Base-by-base conservation (phyloP, 352 stramenopile genomes). In the Phytopythium cucurbitacearum region DNA sequence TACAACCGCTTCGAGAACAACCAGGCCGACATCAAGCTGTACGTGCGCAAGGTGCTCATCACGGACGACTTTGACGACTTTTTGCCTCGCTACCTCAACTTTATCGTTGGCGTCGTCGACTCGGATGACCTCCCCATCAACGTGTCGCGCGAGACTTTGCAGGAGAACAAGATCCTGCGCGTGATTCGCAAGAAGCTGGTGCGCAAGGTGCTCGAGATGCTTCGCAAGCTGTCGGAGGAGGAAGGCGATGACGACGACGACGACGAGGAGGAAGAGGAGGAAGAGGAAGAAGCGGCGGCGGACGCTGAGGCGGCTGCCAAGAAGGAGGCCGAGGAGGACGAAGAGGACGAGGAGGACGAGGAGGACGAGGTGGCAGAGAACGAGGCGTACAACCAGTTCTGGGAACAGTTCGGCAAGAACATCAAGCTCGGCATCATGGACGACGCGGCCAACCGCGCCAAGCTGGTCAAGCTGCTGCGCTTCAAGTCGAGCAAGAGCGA, bases 121-220 rank as follows among this genome's bases (percentile, higher is more conserved):
- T 98, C 84, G 45, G 97, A 99, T 61, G 97, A 99, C 71, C 73
- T 99, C 36, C 98, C 98, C 7, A 96, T 99, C 52, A 99, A 99
- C 69, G 97, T 99, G 21, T 99, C 97, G 56, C 91, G 98, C 57
- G 97, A 99, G 73, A 99, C 94, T 49, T 80, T 99, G 43, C 97
- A 99, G 69, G 95, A 99, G 75, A 97, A 98, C 73, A 99, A 99
- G 72, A 97, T 99, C 53, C 68, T 99, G 50, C 95, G 98, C 59
- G 96, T 99, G 42, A 99, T 99, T 67, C 95, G 96, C 56, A 99
- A 99, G 86, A 99, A 99, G 65, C 76, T 99, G 13, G 95, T 99
- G n/a, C 90, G 97, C 64, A 99, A 99, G 78, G 91, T 95, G 36
- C 80, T 99, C 15, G 98, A 99, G 65, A 98, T 99, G 85, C 87